phyloP scores from a whole-genome alignment of 2,329 filamentous ascomycete genomes.

The Sarocladiaceae sp. region DNA sequence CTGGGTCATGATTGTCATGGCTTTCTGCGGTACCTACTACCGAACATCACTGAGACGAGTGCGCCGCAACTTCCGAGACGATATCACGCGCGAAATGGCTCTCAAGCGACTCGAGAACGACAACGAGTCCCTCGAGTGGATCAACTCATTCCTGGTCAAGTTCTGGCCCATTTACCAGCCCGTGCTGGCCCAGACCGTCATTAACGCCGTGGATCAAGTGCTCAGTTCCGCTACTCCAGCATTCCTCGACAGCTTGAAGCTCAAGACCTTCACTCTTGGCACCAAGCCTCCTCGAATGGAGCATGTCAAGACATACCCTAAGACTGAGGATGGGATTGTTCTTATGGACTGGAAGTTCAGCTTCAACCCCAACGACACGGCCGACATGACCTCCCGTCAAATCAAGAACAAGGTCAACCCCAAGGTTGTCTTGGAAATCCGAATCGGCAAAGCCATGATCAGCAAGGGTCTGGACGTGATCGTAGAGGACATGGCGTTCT shows the following conservation, averaged over 20 bases:
- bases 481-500: slow-evolving; percentile 96
- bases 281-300: slow-evolving; percentile 95
- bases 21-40: slow-evolving; percentile 90
- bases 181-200: slow-evolving; percentile 84
- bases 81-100: slow-evolving; percentile 83
- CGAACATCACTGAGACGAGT: slow-evolving; percentile 91
- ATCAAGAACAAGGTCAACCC: slow-evolving; percentile 95
- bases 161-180: slow-evolving; percentile 99
- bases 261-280: slow-evolving; percentile 91
- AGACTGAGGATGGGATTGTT: slow-evolving; percentile 89
- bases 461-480: slow-evolving; percentile 97
- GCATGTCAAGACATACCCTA: slow-evolving; percentile 97
- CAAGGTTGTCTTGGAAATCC: slow-evolving; percentile 91
- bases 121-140: slow-evolving; percentile 93
- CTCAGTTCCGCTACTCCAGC: slow-evolving; percentile 86
- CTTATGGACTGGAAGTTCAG: slow-evolving; percentile 99
- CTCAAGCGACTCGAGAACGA: slow-evolving; percentile 87
- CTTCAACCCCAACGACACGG: slow-evolving; percentile 92
- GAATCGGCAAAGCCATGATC: slow-evolving; percentile 92
- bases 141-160: slow-evolving; percentile 97
- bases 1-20: slow-evolving; percentile 94
- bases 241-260: slow-evolving; percentile 88
- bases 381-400: slow-evolving; percentile 86
- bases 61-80: slow-evolving; percentile 92
- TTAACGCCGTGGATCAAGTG: slow-evolving; percentile 93